Evolutionary conservation across 2,329 filamentous ascomycete species (phyloP).

Genomic region (Coniochaeta sp.): DNA sequence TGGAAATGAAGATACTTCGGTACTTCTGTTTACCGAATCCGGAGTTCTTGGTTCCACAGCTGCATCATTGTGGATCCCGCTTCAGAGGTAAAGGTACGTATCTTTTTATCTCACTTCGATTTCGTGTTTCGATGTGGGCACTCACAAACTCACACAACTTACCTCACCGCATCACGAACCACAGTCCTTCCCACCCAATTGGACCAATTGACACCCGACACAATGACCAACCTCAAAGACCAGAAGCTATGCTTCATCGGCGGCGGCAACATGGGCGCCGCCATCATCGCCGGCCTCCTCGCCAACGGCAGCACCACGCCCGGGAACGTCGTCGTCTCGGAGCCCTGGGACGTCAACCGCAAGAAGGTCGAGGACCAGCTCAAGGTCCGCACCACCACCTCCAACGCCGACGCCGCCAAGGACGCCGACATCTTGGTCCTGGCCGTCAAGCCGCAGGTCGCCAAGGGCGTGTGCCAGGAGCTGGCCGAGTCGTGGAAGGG

Average conservation of each 20-base stretch:
- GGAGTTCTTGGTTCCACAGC: too few relatives aligned
- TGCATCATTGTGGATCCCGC: too few relatives aligned
- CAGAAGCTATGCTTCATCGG: constrained; percentile 30
- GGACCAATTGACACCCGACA: background rate
- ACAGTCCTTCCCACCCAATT: background rate
- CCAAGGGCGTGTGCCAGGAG: constrained; percentile 38
- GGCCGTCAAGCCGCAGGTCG: constrained; percentile 45
- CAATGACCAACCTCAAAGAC: background rate
- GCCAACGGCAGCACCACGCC: constrained; percentile 31
- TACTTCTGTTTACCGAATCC: too few relatives aligned
- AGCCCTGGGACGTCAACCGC: constrained; percentile 47
- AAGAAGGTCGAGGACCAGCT: constrained; percentile 34
- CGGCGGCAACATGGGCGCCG: constrained; percentile 45
- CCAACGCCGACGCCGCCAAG: constrained; percentile 35
- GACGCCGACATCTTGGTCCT: constrained; percentile 40
- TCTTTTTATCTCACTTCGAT: too few relatives aligned
- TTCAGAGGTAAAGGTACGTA: too few relatives aligned
- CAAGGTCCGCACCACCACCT: constrained; percentile 38
- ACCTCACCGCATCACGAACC: too few relatives aligned
- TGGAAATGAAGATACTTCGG: too few relatives aligned
- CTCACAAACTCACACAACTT: too few relatives aligned
- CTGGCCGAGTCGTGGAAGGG: constrained; percentile 31
- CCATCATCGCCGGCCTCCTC: constrained; percentile 43
- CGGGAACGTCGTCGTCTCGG: constrained; percentile 38
- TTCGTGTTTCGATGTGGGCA: too few relatives aligned